phyloP scores from a whole-genome alignment of 768 basidiomycete species.

The Strobilomyces echinocephalus region DNA sequence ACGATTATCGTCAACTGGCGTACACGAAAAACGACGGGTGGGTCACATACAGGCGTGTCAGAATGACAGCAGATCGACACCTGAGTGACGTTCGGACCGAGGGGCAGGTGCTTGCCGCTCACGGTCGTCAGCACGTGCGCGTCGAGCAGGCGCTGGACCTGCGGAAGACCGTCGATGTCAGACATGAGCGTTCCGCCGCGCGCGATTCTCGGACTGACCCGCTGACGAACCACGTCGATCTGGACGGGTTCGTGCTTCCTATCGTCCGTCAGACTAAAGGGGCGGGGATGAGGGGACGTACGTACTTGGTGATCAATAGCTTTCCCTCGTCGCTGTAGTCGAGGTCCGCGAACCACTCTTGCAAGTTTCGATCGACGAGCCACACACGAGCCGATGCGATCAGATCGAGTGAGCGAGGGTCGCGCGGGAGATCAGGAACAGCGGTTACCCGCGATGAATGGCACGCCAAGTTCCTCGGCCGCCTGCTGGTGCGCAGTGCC shows the following conservation, averaged over 20 bases:
- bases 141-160: conserved; percentile 43
- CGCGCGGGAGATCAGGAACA: not conserved
- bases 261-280: not conserved
- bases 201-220: conserved; percentile 32
- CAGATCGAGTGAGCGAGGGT: not conserved
- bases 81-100: conserved; percentile 41
- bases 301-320: conserved; percentile 55
- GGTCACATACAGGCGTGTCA: conserved; percentile 50
- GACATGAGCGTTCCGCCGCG: no score
- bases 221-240: conserved; percentile 36
- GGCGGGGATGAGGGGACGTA: not conserved
- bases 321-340: conserved; percentile 55
- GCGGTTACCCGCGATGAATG: not conserved
- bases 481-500: conserved; percentile 59
- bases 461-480: conserved; percentile 47
- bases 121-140: conserved; percentile 46
- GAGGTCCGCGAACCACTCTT: conserved; percentile 57
- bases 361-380: no score
- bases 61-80: conserved; percentile 66
- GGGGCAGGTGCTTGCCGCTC: conserved; percentile 36
- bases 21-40: not conserved
- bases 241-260: conserved; percentile 51
- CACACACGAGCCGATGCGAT: not conserved
- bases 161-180: not conserved
- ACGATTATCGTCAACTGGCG: not conserved